These are phyloP conservation scores for Aquilaria yunnanensis DNA, from an alignment of 345 rosid genomes.

Conservation along the genomic window DNA sequence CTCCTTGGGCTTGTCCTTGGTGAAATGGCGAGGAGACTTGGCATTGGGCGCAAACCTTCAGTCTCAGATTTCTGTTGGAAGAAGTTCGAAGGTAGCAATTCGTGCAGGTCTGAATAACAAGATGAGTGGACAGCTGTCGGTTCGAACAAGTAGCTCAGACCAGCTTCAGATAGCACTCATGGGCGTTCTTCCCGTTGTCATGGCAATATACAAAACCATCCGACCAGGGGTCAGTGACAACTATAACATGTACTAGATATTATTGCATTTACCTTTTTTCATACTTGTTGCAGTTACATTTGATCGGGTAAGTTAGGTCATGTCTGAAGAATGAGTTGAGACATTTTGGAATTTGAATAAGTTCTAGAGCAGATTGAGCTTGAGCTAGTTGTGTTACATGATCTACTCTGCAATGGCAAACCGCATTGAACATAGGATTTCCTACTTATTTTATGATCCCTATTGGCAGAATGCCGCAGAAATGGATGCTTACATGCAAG, in stretches of 20 bases:
- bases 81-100: slow-evolving; percentile 64
- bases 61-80: slow-evolving; percentile 74
- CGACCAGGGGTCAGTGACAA: slow-evolving; percentile 58
- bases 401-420: too few species aligned
- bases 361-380: too few species aligned
- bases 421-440: too few species aligned
- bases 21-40: slow-evolving; percentile 92
- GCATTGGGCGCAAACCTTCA: slow-evolving; percentile 90
- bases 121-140: slow-evolving; percentile 75
- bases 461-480: too few species aligned
- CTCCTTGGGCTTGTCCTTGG: slow-evolving; percentile 75
- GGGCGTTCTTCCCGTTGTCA: slow-evolving; percentile 61
- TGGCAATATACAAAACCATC: slow-evolving; percentile 63
- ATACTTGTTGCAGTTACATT: too few species aligned
- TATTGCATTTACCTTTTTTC: too few species aligned
- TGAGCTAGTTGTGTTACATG: too few species aligned
- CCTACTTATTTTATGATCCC: too few species aligned
- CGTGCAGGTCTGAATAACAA: slow-evolving; percentile 97
- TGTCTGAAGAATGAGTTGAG: too few species aligned
- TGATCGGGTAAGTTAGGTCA: too few species aligned
- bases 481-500: too few species aligned
- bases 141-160: slow-evolving; percentile 84
- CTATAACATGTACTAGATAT: slow-evolving; percentile 57
- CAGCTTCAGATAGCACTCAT: slow-evolving; percentile 88
- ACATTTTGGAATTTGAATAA: too few species aligned